Base-by-base conservation (phyloP, 2,329 filamentous ascomycete species). In the Hypoxylon sp. region DNA sequence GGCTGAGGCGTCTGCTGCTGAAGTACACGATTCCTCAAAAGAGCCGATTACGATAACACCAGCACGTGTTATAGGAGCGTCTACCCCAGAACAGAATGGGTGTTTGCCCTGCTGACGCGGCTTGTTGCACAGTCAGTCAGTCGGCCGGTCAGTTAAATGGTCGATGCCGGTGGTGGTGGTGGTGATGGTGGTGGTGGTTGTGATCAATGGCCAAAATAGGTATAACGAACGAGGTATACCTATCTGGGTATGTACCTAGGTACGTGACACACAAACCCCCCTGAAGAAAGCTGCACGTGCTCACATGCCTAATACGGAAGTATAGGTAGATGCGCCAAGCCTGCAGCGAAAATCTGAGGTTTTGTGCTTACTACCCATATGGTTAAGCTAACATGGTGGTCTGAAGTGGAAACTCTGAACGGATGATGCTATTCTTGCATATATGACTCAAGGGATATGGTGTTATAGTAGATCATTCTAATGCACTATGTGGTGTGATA, bases 31-130 rank as follows among this genome's bases (percentile, higher is more conserved):
- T 19, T 11, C 6, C n/a, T 2, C 1, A n/a, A n/a, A 45, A 5
- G 23, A 5, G 23, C 2, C 23, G 23, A 23, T 23, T 23, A 5
- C 2, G 23, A 23, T 5, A n/a, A 43, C 25, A 32, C 55, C 17
- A 6, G n/a, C 41, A 48, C n/a, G 28, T 48, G 41, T 7, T 13
- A 5, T 23, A 28, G 5, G 6, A 19, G 34, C 14, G 36, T 14
- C 10, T 21, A 11, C 45, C 2, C 14, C 17, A 38, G 4, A 13
- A 13, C 32, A 38, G 9, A 21, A 14, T n/a, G 36, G 11, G 25
- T 21, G 11, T 48, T 63, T 43, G 30, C 36, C 30, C 56, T 30
- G 56, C 50, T 67, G 64, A 60, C 60, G 64, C 59, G 60, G 60
- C 46, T 50, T 10, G 46, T 63, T 34, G 45, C 30, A 57, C 50